Evolutionary conservation across 1,139 yeast genomes (phyloP).

Genomic region (Hyphopichia buzzinii): DNA sequence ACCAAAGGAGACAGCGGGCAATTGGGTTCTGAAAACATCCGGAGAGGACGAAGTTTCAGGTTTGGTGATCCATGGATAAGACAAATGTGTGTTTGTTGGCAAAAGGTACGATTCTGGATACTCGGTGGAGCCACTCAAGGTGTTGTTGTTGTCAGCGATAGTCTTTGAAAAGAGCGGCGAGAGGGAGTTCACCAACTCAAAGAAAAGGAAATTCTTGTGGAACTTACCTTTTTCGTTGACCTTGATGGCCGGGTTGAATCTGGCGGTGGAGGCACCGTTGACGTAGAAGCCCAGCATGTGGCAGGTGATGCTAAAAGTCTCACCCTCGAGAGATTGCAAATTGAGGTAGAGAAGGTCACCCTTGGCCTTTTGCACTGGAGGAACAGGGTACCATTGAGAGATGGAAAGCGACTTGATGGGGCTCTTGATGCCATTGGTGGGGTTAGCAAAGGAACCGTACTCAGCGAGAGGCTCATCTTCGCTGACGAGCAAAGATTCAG

Average conservation of each 20-base stretch:
- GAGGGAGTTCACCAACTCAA: constrained; percentile 49
- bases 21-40: constrained; percentile 64
- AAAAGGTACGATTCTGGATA: constrained; percentile 54
- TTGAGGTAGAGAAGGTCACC: constrained; percentile 84
- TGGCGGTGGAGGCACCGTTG: constrained; percentile 62
- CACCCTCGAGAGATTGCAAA: constrained; percentile 77
- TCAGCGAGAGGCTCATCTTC: constrained; percentile 8
- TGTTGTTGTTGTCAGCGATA: constrained; percentile 39
- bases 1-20: constrained; percentile 52
- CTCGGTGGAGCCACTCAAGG: constrained; percentile 45
- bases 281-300: constrained; percentile 76
- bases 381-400: constrained; percentile 89
- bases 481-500: constrained; percentile 12
- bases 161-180: constrained; percentile 52
- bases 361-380: constrained; percentile 55
- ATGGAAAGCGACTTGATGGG: constrained; percentile 57
- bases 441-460: constrained; percentile 18
- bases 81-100: constrained; percentile 60
- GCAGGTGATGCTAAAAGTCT: constrained; percentile 73
- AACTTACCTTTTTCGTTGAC: constrained; percentile 36
- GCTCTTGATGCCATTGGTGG: constrained; percentile 23
- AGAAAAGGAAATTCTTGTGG: constrained; percentile 46
- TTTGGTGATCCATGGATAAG: constrained; percentile 75
- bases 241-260: constrained; percentile 66
- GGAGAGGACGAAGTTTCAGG: constrained; percentile 33